These are phyloP conservation scores for Sechiopsis laciniata DNA, from an alignment of 306 rosid species.

Conservation along the genomic window DNA sequence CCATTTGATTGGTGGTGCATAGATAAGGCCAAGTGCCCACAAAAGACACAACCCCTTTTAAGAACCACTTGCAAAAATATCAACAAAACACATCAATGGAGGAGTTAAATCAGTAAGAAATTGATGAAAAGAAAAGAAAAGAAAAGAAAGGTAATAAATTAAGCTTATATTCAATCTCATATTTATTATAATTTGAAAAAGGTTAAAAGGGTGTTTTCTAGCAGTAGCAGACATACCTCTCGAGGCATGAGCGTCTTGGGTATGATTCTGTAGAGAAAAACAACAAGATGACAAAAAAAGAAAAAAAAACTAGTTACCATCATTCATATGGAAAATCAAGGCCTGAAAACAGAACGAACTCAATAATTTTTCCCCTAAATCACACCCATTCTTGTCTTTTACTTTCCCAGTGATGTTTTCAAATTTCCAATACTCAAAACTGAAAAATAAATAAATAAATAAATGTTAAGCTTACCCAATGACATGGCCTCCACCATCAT, in stretches of 20 bases:
- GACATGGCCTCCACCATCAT: slow-evolving; percentile 71
- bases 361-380: slow-evolving; percentile 21
- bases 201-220: slow-evolving; percentile 32
- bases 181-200: neutral
- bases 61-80: slow-evolving; percentile 18
- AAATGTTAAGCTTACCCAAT: slow-evolving; percentile 39
- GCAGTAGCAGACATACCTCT: slow-evolving; percentile 59
- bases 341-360: slow-evolving; percentile 28
- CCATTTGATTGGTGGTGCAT: slow-evolving; percentile 14
- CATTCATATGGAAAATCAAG: slow-evolving; percentile 27
- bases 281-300: slow-evolving; percentile 33
- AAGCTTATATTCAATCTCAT: neutral
- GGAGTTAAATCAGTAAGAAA: neutral
- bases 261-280: slow-evolving; percentile 62
- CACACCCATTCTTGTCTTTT: too few relatives aligned
- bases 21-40: slow-evolving; percentile 16
- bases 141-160: slow-evolving; percentile 1
- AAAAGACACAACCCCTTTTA: neutral
- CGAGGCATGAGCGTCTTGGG: slow-evolving; percentile 92
- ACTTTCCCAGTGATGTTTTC: neutral
- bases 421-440: too few relatives aligned
- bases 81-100: neutral
- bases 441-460: too few relatives aligned
- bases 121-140: slow-evolving; percentile 10
- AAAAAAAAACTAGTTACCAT: slow-evolving; percentile 23